Evolutionary conservation across 2,329 filamentous ascomycete genomes (phyloP).

Genomic region (Lasiodiplodia gonubiensis): DNA sequence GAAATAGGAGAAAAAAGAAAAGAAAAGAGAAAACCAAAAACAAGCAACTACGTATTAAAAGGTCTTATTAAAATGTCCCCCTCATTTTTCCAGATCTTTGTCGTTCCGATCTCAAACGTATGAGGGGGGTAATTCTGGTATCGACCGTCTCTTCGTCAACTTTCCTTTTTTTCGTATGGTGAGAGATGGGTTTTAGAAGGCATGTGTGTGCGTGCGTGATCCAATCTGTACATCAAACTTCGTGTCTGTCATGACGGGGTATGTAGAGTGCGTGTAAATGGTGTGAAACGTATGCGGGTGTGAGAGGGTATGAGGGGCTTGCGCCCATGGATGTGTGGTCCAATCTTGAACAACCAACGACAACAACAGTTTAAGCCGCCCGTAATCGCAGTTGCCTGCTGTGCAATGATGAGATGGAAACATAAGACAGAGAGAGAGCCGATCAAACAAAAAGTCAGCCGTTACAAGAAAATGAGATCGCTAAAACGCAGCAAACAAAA

Average conservation of each 20-base stretch:
- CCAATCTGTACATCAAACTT: slow-evolving; percentile 23
- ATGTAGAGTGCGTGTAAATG: background rate
- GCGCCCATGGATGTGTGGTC: slow-evolving; percentile 4
- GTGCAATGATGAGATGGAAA: background rate
- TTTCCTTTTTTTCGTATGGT: background rate
- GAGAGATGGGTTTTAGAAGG: background rate
- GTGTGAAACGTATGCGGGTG: background rate
- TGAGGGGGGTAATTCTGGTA: background rate
- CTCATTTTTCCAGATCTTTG: background rate
- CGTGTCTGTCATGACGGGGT: slow-evolving; percentile 20
- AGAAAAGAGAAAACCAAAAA: background rate
- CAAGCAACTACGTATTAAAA: slow-evolving; percentile 1
- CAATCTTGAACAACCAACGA: slow-evolving; percentile 16
- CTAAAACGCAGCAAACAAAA: slow-evolving; percentile 20
- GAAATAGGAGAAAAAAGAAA: background rate
- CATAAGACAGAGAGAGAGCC: background rate
- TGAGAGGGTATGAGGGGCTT: slow-evolving; percentile 7
- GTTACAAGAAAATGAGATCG: background rate
- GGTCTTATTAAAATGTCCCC: slow-evolving; percentile 1
- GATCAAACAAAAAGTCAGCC: background rate
- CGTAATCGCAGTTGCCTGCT: slow-evolving; percentile 9
- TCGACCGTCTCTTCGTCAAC: slow-evolving; percentile 17
- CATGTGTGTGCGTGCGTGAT: background rate
- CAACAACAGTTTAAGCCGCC: slow-evolving; percentile 9
- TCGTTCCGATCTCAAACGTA: background rate